Conservation (phyloP, 73 alveolate genomes). For the Diophrys appendiculata region DNA sequence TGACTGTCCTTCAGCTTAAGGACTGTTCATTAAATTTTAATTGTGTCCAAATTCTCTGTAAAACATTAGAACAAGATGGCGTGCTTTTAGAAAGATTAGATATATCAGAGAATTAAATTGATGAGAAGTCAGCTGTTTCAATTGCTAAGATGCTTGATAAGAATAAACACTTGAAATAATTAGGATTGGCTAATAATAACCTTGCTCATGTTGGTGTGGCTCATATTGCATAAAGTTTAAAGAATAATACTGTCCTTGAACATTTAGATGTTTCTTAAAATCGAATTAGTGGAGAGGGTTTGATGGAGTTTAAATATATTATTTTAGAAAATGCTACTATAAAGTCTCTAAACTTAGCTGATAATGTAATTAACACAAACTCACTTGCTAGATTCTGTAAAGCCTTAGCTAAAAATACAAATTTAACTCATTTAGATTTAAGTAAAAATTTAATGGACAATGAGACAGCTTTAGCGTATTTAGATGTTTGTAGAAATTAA, state of each 20-base stretch:
- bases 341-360: not conserved
- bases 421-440: not conserved
- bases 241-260: not conserved
- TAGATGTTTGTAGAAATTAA: not conserved
- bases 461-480: not conserved
- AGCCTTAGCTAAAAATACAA: not conserved
- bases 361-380: not conserved
- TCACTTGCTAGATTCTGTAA: not conserved
- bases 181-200: not conserved
- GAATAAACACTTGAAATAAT: not conserved
- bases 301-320: not conserved
- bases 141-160: not conserved
- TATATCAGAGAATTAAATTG: not conserved
- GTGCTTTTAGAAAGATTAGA: conserved; percentile 4
- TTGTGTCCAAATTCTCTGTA: not conserved
- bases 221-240: not conserved
- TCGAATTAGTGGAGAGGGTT: not conserved
- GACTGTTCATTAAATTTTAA: not conserved
- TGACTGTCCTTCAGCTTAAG: not conserved
- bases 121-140: not conserved
- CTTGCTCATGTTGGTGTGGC: not conserved
- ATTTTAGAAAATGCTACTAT: not conserved
- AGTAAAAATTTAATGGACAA: not conserved
- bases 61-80: not conserved
- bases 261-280: not conserved